Conservation (phyloP, 108 stramenopile species). For the Epithemia pelagica region DNA sequence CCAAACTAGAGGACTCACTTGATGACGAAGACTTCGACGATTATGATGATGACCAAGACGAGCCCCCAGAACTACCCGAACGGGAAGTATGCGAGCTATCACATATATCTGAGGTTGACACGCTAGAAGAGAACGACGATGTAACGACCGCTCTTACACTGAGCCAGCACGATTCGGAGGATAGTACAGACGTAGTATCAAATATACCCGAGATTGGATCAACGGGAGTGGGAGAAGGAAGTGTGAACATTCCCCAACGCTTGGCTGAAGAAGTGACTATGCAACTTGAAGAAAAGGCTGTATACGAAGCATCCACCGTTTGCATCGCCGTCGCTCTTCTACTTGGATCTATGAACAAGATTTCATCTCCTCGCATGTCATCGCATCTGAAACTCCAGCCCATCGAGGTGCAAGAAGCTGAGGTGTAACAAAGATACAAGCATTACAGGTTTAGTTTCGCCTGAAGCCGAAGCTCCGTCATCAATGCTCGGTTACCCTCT, state of each 20-base stretch:
- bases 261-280: background rate
- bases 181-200: background rate
- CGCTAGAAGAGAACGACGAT: background rate
- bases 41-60: no score
- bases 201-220: background rate
- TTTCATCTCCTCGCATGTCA: background rate
- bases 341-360: background rate
- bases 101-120: background rate
- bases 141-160: background rate
- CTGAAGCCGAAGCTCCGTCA: no score
- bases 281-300: background rate
- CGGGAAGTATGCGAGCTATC: background rate
- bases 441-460: no score
- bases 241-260: no score
- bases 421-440: background rate
- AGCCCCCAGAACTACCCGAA: background rate
- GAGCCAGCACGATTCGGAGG: background rate
- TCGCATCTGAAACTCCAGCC: background rate
- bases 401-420: background rate
- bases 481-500: no score
- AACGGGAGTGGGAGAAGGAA: background rate
- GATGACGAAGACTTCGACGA: background rate
- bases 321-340: background rate
- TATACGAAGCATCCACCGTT: background rate
- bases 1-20: background rate